These are phyloP conservation scores for Phaeophleospora eucalypticola DNA, from an alignment of 2,329 filamentous ascomycete species.

Conservation along the genomic window DNA sequence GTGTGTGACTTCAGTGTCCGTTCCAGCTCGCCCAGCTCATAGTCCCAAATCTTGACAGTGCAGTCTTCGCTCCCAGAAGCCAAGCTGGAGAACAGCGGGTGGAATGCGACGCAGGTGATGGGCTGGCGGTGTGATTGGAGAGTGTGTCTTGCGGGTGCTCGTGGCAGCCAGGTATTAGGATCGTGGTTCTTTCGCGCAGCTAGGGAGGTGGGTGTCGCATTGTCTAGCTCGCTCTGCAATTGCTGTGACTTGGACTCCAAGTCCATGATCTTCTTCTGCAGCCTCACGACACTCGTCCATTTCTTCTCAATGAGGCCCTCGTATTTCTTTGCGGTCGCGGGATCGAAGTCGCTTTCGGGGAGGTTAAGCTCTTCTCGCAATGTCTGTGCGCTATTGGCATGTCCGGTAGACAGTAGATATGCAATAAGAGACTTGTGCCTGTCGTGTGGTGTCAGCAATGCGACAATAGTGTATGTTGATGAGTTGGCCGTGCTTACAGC, in stretches of 20 bases:
- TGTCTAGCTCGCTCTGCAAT: conserved; percentile 80
- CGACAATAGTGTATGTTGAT: conserved; percentile 12
- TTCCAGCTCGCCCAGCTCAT: conserved; percentile 88
- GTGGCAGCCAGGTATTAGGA: conserved; percentile 80
- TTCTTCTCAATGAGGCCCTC: conserved; percentile 94
- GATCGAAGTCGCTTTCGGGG: conserved; percentile 65
- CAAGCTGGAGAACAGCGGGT: conserved; percentile 84
- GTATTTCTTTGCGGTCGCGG: conserved; percentile 85
- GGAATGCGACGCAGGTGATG: conserved; percentile 85
- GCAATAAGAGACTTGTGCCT: conserved; percentile 93
- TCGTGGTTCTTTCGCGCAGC: conserved; percentile 73
- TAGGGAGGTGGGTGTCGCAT: conserved; percentile 72
- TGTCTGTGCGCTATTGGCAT: conserved; percentile 64
- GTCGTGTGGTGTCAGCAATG: conserved; percentile 33
- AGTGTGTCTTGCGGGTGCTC: conserved; percentile 72
- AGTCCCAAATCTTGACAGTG: conserved; percentile 97
- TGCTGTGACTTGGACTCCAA: conserved; percentile 70
- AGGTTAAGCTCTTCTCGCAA: conserved; percentile 75
- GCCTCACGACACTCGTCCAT: conserved; percentile 90
- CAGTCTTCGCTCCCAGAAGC: conserved; percentile 88
- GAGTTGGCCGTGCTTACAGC: conserved; percentile 58
- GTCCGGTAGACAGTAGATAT: conserved; percentile 72
- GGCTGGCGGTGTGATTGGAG: conserved; percentile 77
- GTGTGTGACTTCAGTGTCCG: conserved; percentile 89
- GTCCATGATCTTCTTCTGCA: conserved; percentile 99